These are phyloP conservation scores for Pelargonium fulgidum DNA, from an alignment of 441 rosid genomes.

Conservation along the genomic window DNA sequence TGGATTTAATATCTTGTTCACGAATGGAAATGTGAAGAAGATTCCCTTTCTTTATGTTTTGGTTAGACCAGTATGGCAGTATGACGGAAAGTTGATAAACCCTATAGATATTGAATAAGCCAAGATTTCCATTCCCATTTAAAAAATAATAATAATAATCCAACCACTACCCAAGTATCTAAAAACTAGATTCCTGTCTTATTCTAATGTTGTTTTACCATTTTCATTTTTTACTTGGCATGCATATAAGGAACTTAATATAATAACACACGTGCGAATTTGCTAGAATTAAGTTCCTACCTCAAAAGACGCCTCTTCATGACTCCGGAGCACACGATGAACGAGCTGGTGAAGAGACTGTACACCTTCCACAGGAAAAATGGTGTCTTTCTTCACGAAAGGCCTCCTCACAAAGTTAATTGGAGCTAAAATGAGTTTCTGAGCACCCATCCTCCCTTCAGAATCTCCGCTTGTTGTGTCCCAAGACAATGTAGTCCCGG, in stretches of 20 bases:
- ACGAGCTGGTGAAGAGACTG: slow-evolving; percentile 65
- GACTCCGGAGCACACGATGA: slow-evolving; percentile 58
- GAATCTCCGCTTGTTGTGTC: slow-evolving; percentile 47
- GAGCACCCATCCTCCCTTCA: slow-evolving; percentile 43
- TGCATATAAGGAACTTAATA: not conserved
- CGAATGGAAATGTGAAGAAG: not conserved
- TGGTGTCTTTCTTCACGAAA: slow-evolving; percentile 65
- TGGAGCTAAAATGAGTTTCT: slow-evolving; percentile 58
- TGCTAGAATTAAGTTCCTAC: slow-evolving; percentile 29
- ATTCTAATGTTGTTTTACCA: not conserved
- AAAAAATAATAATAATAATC: not conserved
- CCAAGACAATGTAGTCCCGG: slow-evolving; percentile 70
- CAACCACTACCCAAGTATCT: not conserved
- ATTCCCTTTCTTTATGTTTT: too few relatives aligned
- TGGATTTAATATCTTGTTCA: too few relatives aligned
- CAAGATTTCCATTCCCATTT: too few relatives aligned
- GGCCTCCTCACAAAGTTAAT: slow-evolving; percentile 62
- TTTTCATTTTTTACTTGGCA: not conserved
- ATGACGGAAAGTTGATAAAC: too few relatives aligned
- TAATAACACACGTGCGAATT: not conserved
- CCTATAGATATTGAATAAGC: too few relatives aligned
- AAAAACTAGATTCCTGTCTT: not conserved
- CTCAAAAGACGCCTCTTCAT: slow-evolving; percentile 82
- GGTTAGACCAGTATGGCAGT: too few relatives aligned
- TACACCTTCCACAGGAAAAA: slow-evolving; percentile 76